Base-by-base conservation (phyloP, 2,329 filamentous ascomycete genomes). In the Penicillium paneum region DNA sequence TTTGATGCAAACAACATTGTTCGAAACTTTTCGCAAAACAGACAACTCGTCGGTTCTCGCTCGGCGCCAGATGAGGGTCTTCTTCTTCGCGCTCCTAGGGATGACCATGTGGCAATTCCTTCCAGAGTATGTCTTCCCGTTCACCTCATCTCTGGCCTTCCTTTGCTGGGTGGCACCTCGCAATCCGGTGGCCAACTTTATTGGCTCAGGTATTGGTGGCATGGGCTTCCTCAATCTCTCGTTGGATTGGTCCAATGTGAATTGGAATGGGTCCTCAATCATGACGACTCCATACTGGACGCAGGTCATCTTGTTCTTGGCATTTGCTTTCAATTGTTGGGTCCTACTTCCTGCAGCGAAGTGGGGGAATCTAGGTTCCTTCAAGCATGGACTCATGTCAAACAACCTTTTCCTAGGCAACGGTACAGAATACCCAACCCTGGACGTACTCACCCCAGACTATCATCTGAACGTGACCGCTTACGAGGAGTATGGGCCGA, bases 111-210 rank as follows among this genome's bases (percentile, higher is more conserved):
- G 83, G 83, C 82, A 86, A 54, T 85, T 86, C 56, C 68, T 86
- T 0, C 83, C 83, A 0, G 83, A 86, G 64, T 86, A 78, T 49
- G 76, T 80, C 1, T 85, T 85, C 53, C 83, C 83, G 0, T 81
- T 86, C 65, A 73, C 83, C 1, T 81, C 78, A 8, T 85, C 83
- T 0, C 72, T 86, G 8, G 82, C 83, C 2, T 84, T 85, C 47
- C 74, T 86, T 5, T 86, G 83, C 69, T 86, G 83, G 83, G 81
- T 86, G 2, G 83, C 83, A 2, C 83, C 82, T 1, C 74, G 75
- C 15, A 85, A 84, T 59, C 67, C 76, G 2, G 75, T 79, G 0
- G 83, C 81, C 56, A 86, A 85, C 61, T 86, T 85, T 60, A 71
- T 86, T 17, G 83, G 83, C 1, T 78, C 79, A 5, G 83, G 83